A percentile compares a stretch with the other conserved stretches of the same genome.
These are phyloP conservation scores for Lactarius hengduanensis DNA, from an alignment of 768 basidiomycete species.

Conservation along the genomic window DNA sequence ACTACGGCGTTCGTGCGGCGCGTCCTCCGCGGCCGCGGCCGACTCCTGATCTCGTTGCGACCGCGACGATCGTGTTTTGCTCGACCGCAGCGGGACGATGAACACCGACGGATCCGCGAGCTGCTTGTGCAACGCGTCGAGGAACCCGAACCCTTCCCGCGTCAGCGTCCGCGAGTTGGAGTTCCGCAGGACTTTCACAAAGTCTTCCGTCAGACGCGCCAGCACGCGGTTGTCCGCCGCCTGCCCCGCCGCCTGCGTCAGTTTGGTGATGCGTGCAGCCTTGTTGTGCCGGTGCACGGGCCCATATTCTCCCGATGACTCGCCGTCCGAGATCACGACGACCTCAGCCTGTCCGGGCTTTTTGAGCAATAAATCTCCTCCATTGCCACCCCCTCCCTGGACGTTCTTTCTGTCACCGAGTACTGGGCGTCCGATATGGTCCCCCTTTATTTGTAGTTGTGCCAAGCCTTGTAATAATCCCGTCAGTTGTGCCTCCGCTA, in stretches of 20 bases:
- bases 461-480: slow-evolving; percentile 21
- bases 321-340: slow-evolving; percentile 50
- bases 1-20: slow-evolving; percentile 43
- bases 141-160: slow-evolving; percentile 66
- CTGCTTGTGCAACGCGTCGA: slow-evolving; percentile 69
- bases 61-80: slow-evolving; percentile 30
- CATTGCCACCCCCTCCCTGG: slow-evolving; percentile 1
- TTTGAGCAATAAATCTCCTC: slow-evolving; percentile 13
- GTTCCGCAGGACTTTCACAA: slow-evolving; percentile 58
- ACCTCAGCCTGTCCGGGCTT: slow-evolving; percentile 33
- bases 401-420: slow-evolving; percentile 29
- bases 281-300: slow-evolving; percentile 45
- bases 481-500: not conserved
- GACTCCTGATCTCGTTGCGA: slow-evolving; percentile 42
- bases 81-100: slow-evolving; percentile 52
- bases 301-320: slow-evolving; percentile 31
- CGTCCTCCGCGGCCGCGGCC: slow-evolving; percentile 29
- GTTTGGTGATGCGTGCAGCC: slow-evolving; percentile 49
- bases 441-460: slow-evolving; percentile 34
- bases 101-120: slow-evolving; percentile 66
- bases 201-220: slow-evolving; percentile 54
- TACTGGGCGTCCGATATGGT: slow-evolving; percentile 32
- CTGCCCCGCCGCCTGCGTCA: slow-evolving; percentile 44
- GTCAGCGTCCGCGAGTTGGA: slow-evolving; percentile 66
- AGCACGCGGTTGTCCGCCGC: slow-evolving; percentile 58